Evolutionary conservation across 306 rosid genomes (phyloP), one percentile per base, ranked within the genome.

Genomic region (Quercus ilex): DNA sequence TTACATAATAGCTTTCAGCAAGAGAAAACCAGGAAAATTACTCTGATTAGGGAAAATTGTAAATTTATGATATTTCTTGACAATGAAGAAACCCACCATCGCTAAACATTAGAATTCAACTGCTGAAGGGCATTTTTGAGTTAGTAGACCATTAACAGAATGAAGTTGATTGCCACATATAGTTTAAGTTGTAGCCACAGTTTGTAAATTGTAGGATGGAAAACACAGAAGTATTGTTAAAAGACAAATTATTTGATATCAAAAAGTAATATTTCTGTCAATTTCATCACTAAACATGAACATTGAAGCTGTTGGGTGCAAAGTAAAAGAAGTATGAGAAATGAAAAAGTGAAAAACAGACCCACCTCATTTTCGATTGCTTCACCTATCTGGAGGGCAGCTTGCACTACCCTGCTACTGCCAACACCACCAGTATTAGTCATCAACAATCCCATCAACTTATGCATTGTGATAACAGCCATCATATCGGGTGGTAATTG

Each of bases 391-490:
- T 88, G 92, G 69, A 55, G 30, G 60, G 99, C 97, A n/a, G 94
- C 96, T 70, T 91, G 97, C 52, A 90, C 80, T 6, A 95, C 98
- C 75, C 92, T 74, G 51, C 89, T 84, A 79, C 58, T 62, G n/a
- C 98, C 97, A 5, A 83, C 43, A 2, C 93, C 94, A 71, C 83
- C 90, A 77, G 15, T 63, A 79, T 82, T 88, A 18, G 96, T 85
- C 98, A 95, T 95, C 91, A 95, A 79, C 85, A 93, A 79, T n/a
- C 92, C 97, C 98, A 93, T 90, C 90, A 95, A 78, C 85, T 90
- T 90, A 78, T 95, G 99, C 99, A 95, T 95, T 6, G 98, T 89
- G 58, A 95, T 89, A 23, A 95, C 98, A 2, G 98, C 97, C 97
- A 93, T 93, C 94, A 83, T 93, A 19, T 89, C 98, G 0, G 98